These are phyloP conservation scores for Aspergillus quadricinctus DNA, from an alignment of 2,329 filamentous ascomycete species.

Conservation along the genomic window DNA sequence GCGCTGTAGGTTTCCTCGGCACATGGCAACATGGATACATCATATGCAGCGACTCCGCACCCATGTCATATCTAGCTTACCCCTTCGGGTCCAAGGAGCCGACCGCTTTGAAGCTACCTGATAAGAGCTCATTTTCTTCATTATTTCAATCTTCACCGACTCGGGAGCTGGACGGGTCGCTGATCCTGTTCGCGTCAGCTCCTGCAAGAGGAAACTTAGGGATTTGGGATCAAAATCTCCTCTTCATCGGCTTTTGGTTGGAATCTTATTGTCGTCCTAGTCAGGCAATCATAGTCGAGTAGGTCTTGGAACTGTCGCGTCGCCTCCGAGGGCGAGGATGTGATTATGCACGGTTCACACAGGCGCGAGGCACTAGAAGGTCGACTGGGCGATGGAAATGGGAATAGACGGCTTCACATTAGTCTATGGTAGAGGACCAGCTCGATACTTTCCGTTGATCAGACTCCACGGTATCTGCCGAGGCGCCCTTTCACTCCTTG, in stretches of 20 bases:
- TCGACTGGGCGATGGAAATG: no score
- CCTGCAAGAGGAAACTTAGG: background rate
- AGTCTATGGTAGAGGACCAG: background rate
- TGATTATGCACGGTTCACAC: no score
- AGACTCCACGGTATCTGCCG: background rate
- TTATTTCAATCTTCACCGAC: background rate
- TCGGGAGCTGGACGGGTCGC: background rate
- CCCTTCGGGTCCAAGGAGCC: background rate
- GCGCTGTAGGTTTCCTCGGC: background rate
- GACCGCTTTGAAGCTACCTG: background rate
- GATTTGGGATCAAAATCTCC: background rate
- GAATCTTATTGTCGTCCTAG: background rate
- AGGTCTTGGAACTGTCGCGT: background rate
- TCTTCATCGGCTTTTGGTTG: background rate
- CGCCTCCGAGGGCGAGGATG: background rate
- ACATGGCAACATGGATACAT: background rate
- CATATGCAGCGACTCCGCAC: background rate
- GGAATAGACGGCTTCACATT: background rate
- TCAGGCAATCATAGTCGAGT: background rate
- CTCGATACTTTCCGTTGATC: background rate
- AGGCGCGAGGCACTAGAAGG: no score
- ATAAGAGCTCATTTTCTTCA: background rate
- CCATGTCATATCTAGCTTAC: background rate
- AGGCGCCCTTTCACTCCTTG: background rate
- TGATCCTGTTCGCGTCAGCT: background rate